A percentile compares a stretch with the other conserved stretches of the same genome.
Evolutionary conservation across 176 grass and related monocot species (phyloP).

Genomic region (Rhipidocladum racemiflorum): DNA sequence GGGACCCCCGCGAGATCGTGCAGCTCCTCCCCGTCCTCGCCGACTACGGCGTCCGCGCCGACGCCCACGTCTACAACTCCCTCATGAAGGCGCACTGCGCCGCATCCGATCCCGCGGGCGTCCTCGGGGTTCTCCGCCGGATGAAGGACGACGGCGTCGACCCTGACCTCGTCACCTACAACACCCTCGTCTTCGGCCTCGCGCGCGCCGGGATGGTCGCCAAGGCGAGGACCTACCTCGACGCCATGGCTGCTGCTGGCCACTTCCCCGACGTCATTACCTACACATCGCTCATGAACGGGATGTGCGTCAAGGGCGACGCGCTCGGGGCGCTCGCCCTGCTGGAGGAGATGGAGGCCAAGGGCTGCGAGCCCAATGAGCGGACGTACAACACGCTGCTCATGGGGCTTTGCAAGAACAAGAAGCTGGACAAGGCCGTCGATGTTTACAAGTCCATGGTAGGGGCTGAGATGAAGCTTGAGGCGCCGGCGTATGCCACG

Average conservation of each 20-base stretch:
- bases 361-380: conserved; percentile 64
- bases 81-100: conserved; percentile 82
- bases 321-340: conserved; percentile 42
- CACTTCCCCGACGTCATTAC: conserved; percentile 71
- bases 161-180: conserved; percentile 87
- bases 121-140: conserved; percentile 58
- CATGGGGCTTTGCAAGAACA: conserved; percentile 85
- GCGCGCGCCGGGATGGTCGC: conserved; percentile 68
- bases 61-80: conserved; percentile 77
- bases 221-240: conserved; percentile 61
- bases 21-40: conserved; percentile 54
- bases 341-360: conserved; percentile 67
- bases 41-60: conserved; percentile 61
- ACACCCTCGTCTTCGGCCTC: conserved; percentile 73
- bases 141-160: conserved; percentile 76
- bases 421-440: conserved; percentile 59
- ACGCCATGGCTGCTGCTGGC: conserved; percentile 53
- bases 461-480: conserved; percentile 62
- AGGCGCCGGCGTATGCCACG: conserved; percentile 54
- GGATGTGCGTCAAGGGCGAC: conserved; percentile 83
- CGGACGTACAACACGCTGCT: conserved; percentile 80
- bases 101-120: conserved; percentile 45
- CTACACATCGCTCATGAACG: conserved; percentile 85
- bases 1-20: conserved; percentile 60
- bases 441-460: conserved; percentile 63